A percentile compares a stretch with the other conserved stretches of the same genome.
Conservation (phyloP, 139 green algal species). For the Chlorella sp. region DNA sequence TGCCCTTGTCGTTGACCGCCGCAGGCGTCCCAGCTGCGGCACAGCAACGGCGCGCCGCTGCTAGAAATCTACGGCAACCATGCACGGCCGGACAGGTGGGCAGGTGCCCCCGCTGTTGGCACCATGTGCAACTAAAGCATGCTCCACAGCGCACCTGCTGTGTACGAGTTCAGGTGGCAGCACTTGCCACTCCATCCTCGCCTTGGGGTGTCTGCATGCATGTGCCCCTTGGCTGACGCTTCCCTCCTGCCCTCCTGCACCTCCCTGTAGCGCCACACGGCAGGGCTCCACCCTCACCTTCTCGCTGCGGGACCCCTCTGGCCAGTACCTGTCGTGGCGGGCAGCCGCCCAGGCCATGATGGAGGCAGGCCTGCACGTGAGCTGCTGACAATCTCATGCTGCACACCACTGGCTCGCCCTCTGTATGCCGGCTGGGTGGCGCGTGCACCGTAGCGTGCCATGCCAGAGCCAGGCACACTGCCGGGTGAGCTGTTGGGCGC, state of each 20-base stretch:
- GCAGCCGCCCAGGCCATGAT: not conserved
- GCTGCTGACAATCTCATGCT: not conserved
- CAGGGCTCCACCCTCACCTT: slow-evolving; percentile 16
- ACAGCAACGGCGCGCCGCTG: not conserved
- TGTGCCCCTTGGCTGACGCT: no score
- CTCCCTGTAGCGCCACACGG: not conserved
- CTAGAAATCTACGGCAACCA: not conserved
- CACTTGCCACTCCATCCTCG: no score
- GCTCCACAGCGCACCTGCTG: no score
- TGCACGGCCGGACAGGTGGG: not conserved
- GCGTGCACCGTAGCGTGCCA: no score
- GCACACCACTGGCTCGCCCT: no score
- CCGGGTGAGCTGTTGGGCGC: no score
- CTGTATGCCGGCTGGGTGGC: no score
- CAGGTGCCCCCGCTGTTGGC: not conserved
- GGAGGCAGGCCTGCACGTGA: not conserved
- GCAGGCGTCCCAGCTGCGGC: not conserved
- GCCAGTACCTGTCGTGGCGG: not conserved
- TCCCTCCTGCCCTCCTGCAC: no score
- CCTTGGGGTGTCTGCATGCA: no score
- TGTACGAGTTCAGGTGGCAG: no score
- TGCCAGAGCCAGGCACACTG: no score
- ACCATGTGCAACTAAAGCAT: not conserved
- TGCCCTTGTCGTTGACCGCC: no score
- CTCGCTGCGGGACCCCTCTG: not conserved